Evolutionary conservation across 768 basidiomycete genomes (phyloP), one percentile per base, ranked within the genome.

Genomic region (Boletus rex-veris): DNA sequence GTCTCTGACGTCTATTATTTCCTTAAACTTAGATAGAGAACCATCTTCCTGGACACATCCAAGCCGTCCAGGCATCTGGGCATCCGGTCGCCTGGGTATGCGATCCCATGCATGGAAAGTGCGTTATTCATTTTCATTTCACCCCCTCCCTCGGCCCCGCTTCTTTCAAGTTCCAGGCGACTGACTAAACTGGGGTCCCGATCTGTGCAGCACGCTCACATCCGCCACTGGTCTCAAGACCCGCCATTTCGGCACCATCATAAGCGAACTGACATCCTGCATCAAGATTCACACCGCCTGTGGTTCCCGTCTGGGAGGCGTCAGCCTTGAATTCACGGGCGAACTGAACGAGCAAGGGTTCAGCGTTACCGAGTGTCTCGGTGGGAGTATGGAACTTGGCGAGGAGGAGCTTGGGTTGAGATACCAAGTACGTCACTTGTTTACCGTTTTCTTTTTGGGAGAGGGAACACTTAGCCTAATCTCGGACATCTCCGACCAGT

Each of bases 21-120:
- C 33, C 14, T 7, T 47, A 11, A 11, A 46, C 19, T n/a, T 58
- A 93, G 91, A 83, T 97, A 58, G 85, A 84, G 50, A 68, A 78
- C 28, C 78, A 84, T 62, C 84, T 98, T 8, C 78, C 92, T 0
- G 77, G 71, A 0, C 96, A 98, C 67, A 95, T 99, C 67, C 68
- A 70, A 12, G 86, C 84, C 8, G 95, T 99, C 15, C 85, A 89
- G 64, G 58, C 72, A 46, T 86, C 92, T 3, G 82, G 81, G 0
- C 94, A 98, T 66, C 89, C 90, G 2, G 94, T 97, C 3, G 82
- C 86, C 9, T 98, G 95, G 93, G 81, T 95, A 46, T 95, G 91
- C 64, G 97, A 98, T 72, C 94, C 95, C 3, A 98, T 98, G 96
- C 96, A 98, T 62, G 96, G 95, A 75, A 97, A 98, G 92, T 93